Percentiles rank a stretch among this genome's conserved stretches.
Evolutionary conservation across 1,284 basidiomycete species (phyloP).

Genomic region (Puccinia hordei): DNA sequence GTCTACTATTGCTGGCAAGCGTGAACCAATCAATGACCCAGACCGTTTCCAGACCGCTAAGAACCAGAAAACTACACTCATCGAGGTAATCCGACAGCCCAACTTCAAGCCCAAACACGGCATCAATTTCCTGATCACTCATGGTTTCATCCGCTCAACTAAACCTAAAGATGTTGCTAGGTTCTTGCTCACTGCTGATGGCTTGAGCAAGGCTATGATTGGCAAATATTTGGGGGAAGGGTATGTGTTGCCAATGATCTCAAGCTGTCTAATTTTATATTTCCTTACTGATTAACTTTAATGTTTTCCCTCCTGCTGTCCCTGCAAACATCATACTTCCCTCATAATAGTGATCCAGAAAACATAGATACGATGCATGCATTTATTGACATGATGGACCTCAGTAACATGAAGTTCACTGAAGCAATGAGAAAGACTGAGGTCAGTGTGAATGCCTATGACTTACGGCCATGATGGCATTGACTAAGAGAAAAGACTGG

Average conservation of each 20-base stretch:
- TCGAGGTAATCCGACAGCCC: constrained; percentile 96
- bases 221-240: constrained; percentile 98
- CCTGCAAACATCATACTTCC: neutral
- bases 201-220: constrained; percentile 91
- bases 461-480: neutral
- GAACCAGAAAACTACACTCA: constrained; percentile 89
- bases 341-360: constrained; percentile 69
- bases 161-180: constrained; percentile 78
- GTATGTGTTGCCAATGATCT: constrained; percentile 63
- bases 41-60: constrained; percentile 92
- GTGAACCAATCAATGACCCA: constrained; percentile 77
- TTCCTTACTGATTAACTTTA: constrained; percentile 34
- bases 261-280: constrained; percentile 12
- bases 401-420: constrained; percentile 76
- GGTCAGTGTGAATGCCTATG: constrained; percentile 62
- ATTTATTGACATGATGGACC: constrained; percentile 87
- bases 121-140: constrained; percentile 81
- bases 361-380: constrained; percentile 93
- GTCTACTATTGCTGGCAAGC: constrained; percentile 65
- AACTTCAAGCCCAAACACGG: constrained; percentile 97
- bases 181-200: constrained; percentile 87
- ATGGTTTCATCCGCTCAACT: constrained; percentile 79
- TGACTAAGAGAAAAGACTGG: neutral
- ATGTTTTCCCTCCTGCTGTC: neutral
- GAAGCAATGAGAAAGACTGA: constrained; percentile 91